Base-by-base conservation (phyloP, 306 rosid genomes). In the Lotus japonicus region DNA sequence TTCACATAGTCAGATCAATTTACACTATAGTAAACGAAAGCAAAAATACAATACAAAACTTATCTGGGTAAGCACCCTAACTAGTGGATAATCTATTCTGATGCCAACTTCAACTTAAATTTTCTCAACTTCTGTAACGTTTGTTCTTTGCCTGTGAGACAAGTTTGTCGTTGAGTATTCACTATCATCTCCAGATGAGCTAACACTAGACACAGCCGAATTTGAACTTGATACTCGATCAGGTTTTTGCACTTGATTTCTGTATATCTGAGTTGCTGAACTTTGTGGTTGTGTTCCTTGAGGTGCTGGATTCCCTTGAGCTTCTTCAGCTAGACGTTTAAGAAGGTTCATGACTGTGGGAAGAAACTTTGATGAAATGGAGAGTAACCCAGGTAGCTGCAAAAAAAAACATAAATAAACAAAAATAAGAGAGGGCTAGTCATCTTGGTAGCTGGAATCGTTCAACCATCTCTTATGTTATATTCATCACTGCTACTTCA, bases 291-390 rank as follows among this genome's bases (percentile, higher is more conserved):
- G 48, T 43, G 79, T 42, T 58, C 74, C 76, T 70, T 78, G 70
- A 12, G 86, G 68, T 21, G 70, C 53, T 64, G 81, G 54, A 68
- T 68, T 38, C 9, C 86, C 95, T 64, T 85, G 90, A 66, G 86
- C 91, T 83, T 83, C 86, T 83, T 92, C 96, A 3, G 92, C 87
- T 10, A 92, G 89, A 60, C 85, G 86, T 75, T 73, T 83, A 54
- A 92, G 69, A 68, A 92, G 86, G 86, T 89, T 86, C 88, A 89
- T 83, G n/a, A 87, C 41, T 11, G 92, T 81, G 55, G 98, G 96
- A 57, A 92, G 84, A 72, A 89, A 81, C 84, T 64, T 88, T 0
- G 96, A 58, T 39, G 88, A 84, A 64, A 92, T 55, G 44, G 91
- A 78, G 11, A 92, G 81, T 38, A 92, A 60, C 60, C 95, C 98